Evolutionary conservation across 176 grass and related monocot genomes (phyloP).

Genomic region (Ananas comosus): DNA sequence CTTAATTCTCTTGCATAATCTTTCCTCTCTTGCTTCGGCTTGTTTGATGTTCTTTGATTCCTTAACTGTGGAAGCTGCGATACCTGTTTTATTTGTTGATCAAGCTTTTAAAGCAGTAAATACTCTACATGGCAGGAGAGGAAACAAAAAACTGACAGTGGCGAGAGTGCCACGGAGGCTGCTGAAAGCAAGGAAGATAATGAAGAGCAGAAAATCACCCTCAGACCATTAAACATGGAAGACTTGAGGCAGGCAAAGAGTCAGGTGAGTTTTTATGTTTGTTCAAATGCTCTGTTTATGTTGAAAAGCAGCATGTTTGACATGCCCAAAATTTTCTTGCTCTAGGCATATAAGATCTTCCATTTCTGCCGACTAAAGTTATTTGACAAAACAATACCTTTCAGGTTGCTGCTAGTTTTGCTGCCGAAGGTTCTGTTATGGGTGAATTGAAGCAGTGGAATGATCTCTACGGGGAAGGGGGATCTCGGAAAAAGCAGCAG

Average conservation of each 20-base stretch:
- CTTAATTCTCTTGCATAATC: neutral
- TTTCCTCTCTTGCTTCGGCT: neutral
- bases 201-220: conserved; percentile 26
- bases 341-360: too few species aligned
- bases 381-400: conserved; percentile 5
- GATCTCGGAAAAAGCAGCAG: conserved; percentile 89
- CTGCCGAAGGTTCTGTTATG: conserved; percentile 59
- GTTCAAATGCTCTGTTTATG: neutral
- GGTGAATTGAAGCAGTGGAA: conserved; percentile 97
- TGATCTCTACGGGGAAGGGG: conserved; percentile 67
- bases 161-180: neutral
- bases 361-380: neutral
- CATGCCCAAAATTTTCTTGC: too few species aligned
- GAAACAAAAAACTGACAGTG: conserved; percentile 27
- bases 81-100: neutral
- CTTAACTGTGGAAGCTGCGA: neutral
- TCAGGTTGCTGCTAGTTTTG: conserved; percentile 90
- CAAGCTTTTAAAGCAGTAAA: neutral
- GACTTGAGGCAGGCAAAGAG: conserved; percentile 84
- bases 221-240: conserved; percentile 82
- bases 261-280: conserved; percentile 45
- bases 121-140: conserved; percentile 30
- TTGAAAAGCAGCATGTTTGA: neutral
- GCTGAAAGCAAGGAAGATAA: conserved; percentile 22
- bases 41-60: neutral